Conservation (phyloP, 1,284 basidiomycete genomes). For the Polyporus tsugae region DNA sequence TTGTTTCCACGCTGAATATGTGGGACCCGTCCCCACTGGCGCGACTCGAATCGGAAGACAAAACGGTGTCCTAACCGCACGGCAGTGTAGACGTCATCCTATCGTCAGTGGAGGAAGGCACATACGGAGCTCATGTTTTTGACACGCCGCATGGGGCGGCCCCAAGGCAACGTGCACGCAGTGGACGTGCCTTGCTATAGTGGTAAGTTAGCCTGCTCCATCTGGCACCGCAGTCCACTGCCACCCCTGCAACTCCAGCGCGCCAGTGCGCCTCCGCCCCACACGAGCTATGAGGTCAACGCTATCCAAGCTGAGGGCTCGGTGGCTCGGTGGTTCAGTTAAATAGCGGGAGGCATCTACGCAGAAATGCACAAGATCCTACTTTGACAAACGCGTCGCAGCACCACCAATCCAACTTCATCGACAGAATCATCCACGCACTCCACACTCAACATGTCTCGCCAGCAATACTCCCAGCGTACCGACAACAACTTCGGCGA, state of each 20-base stretch:
- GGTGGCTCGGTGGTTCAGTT: background rate
- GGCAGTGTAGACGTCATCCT: no score
- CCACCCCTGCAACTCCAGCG: background rate
- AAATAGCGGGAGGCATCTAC: background rate
- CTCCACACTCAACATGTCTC: slow-evolving; percentile 1
- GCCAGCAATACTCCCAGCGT: background rate
- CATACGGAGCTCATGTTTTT: no score
- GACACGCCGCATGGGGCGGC: no score
- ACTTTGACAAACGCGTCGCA: background rate
- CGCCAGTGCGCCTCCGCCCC: background rate
- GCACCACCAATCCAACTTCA: background rate
- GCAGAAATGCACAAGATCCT: background rate
- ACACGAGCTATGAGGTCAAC: slow-evolving; percentile 7
- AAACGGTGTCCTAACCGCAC: no score
- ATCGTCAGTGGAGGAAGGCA: no score
- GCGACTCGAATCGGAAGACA: no score
- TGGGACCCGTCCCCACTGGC: no score
- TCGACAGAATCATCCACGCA: background rate
- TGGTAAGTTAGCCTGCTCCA: no score
- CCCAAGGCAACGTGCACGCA: no score
- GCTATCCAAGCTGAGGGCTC: background rate
- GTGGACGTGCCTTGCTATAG: no score
- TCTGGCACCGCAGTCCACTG: no score
- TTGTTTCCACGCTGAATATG: background rate
- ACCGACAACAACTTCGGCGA: background rate